Evolutionary conservation across 768 basidiomycete species (phyloP), one percentile per base, ranked within the genome.

Genomic region (Kwoniella europaea): DNA sequence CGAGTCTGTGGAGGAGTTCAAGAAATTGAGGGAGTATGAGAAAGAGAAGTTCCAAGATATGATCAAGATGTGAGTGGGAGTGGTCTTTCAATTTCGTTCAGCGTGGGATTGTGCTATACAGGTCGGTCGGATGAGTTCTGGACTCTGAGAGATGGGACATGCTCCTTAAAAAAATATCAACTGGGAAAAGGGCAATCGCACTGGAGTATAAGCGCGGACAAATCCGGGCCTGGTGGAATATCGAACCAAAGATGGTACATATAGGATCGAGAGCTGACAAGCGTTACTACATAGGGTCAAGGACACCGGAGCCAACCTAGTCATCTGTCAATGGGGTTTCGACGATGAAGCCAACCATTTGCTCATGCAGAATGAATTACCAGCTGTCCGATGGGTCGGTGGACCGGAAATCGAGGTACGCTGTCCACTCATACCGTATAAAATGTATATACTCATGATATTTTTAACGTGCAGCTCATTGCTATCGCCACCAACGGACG

Each of bases 311-410:
- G 96, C 97, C 15, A 99, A 99, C 84, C 85, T 99, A 70, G 97
- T 99, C 74, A 98, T 99, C 77, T 99, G 97, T 85, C 97, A 99
- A 82, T 99, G 97, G 97, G 97, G 97, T 71, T 99, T 99, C 81
- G 97, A 99, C 82, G 97, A 99, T 80, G 97, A 99, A 85, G 97
- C 97, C 55, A 99, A 99, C 82, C 97, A 98, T 82, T 75, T 98
- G 77, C 85, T 99, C 74, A 94, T 98, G 93, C 94, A 97, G 86
- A 98, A 98, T 77, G 93, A 95, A 15, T 87, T 99, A 44, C 97
- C 97, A 54, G 92, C 97, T 35, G 96, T 98, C 41, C 88, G 97
- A 82, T 98, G 97, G 97, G 97, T 99, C 67, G 97, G 97, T 71
- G 97, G 97, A 24, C 97, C 97, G 3, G 97, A 99, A 83, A 99